These are phyloP conservation scores for Croton laevigatus DNA, from an alignment of 441 rosid species.

Conservation along the genomic window DNA sequence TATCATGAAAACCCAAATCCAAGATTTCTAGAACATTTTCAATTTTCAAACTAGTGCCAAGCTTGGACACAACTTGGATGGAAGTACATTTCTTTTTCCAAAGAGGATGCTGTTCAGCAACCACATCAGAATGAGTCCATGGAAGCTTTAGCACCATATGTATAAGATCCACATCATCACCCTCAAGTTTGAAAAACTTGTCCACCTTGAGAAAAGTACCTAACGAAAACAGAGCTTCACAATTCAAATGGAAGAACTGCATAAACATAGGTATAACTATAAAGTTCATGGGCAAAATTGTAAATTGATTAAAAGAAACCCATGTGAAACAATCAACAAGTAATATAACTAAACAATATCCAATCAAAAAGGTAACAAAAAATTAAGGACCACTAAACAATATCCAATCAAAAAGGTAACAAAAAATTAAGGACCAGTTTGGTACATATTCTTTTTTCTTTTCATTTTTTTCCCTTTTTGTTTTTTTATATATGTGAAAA, in stretches of 20 bases:
- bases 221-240: conserved; percentile 21
- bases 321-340: not conserved
- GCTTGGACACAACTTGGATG: conserved; percentile 68
- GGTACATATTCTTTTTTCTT: not conserved
- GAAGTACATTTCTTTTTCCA: conserved; percentile 66
- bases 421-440: not conserved
- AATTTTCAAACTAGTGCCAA: conserved; percentile 46
- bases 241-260: conserved; percentile 8
- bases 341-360: not conserved
- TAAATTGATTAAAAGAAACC: not conserved
- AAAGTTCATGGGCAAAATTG: not conserved
- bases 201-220: conserved; percentile 45
- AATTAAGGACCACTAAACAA: not conserved
- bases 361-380: not conserved
- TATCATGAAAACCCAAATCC: conserved; percentile 70
- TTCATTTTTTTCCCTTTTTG: not conserved
- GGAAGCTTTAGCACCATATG: conserved; percentile 69
- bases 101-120: conserved; percentile 40
- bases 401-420: not conserved
- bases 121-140: conserved; percentile 59
- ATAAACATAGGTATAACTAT: not conserved
- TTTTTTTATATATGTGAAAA: not conserved
- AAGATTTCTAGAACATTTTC: conserved; percentile 58
- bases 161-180: conserved; percentile 40
- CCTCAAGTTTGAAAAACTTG: conserved; percentile 40